phyloP scores from a whole-genome alignment of 306 rosid genomes.

The Canavalia ensiformis region DNA sequence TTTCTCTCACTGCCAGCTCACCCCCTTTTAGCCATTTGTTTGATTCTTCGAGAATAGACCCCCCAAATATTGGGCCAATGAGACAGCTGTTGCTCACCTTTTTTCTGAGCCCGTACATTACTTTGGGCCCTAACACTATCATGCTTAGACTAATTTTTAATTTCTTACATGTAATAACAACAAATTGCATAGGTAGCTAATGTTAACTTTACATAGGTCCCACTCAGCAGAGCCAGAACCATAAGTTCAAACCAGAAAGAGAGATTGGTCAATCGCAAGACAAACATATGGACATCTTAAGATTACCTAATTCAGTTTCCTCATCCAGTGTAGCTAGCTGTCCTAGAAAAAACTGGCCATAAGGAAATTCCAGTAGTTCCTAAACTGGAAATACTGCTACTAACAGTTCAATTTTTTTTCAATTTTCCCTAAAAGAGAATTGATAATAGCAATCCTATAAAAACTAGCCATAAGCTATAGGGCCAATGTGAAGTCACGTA shows the following conservation, averaged over 20 bases:
- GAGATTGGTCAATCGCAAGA: constrained; percentile 12
- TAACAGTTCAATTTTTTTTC: constrained; percentile 4
- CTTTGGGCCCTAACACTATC: not conserved
- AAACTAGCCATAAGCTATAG: constrained; percentile 39
- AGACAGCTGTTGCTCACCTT: no score
- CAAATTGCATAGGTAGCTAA: not conserved
- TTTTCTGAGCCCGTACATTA: no score
- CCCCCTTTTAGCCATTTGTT: no score
- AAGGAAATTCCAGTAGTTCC: constrained; percentile 8
- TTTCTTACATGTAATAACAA: constrained; percentile 12
- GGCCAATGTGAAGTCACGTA: not conserved
- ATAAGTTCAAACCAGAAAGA: constrained; percentile 25
- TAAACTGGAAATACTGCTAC: not conserved
- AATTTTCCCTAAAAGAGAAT: constrained; percentile 26
- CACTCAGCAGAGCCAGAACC: constrained; percentile 6
- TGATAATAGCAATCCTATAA: constrained; percentile 26
- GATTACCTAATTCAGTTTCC: constrained; percentile 28
- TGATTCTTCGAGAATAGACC: no score
- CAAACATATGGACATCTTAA: not conserved
- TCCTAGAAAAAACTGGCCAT: not conserved
- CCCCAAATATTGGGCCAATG: no score
- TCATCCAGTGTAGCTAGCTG: constrained; percentile 20
- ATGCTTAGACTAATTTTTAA: not conserved
- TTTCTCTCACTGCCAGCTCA: no score
- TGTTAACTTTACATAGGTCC: not conserved